Percentiles rank a stretch among this genome's conserved stretches.
Evolutionary conservation across 2,329 filamentous ascomycete species (phyloP).

Genomic region (Fusarium nanum): DNA sequence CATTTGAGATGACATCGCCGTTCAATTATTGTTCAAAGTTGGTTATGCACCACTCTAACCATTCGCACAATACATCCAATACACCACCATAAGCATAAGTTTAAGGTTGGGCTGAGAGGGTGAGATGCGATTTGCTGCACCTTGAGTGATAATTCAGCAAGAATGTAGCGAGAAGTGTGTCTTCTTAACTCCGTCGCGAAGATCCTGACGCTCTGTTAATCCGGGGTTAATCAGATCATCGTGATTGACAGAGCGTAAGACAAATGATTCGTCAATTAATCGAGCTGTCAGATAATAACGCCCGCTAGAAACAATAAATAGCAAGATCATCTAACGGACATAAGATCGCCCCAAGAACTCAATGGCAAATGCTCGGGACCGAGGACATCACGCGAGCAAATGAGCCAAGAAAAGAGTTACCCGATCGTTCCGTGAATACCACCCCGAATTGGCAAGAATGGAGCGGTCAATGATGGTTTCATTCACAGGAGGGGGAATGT

Average conservation of each 20-base stretch:
- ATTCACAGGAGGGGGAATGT: background rate
- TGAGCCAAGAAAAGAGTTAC: background rate
- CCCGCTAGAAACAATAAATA: background rate
- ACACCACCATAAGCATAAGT: slow-evolving; percentile 15
- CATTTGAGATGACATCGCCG: background rate
- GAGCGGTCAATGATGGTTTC: slow-evolving; percentile 9
- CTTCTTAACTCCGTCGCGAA: too few species aligned
- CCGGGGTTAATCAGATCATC: background rate
- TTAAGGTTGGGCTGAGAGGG: slow-evolving; percentile 13
- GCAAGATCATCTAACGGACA: background rate
- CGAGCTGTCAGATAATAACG: slow-evolving; percentile 1
- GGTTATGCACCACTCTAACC: background rate
- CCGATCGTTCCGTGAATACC: slow-evolving; percentile 9
- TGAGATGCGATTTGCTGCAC: background rate
- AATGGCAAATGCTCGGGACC: background rate
- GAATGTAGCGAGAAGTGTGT: too few species aligned
- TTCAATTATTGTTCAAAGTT: background rate
- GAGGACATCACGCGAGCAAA: background rate
- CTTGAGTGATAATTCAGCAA: too few species aligned
- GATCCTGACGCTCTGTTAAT: too few species aligned
- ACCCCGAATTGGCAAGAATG: background rate
- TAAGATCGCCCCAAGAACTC: background rate
- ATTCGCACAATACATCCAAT: background rate
- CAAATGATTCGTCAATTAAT: background rate
- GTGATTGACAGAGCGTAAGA: background rate